phyloP scores from a whole-genome alignment of 2,329 filamentous ascomycete genomes.

The Ilyonectria sp. region DNA sequence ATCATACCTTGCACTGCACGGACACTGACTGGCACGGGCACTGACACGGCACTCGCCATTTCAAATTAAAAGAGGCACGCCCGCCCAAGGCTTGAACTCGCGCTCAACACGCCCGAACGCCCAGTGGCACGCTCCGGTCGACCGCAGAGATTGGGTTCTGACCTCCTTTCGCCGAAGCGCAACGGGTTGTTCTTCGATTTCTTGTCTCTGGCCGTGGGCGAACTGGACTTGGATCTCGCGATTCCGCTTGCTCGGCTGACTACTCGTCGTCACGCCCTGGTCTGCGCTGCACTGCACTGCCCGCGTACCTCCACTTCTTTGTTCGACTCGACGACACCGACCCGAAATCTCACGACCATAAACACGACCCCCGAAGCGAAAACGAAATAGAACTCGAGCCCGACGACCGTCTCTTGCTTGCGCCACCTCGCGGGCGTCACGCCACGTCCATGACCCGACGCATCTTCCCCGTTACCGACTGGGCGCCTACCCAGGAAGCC shows the following conservation, averaged over 20 bases:
- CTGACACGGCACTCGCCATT: conserved; percentile 8
- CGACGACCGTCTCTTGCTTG: conserved; percentile 3
- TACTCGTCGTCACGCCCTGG: conserved; percentile 1
- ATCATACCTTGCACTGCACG: conserved; percentile 24
- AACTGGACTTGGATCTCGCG: not conserved
- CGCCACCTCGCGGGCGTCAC: conserved; percentile 26
- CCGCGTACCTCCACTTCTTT: conserved; percentile 4
- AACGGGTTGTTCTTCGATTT: conserved; percentile 8
- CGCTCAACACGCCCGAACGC: conserved; percentile 10
- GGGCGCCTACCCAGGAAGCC: conserved; percentile 61
- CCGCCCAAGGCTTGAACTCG: not conserved
- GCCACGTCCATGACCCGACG: conserved; percentile 52
- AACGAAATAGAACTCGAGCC: conserved; percentile 6
- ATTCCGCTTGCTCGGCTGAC: conserved; percentile 8
- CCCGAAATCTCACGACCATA: conserved; percentile 1
- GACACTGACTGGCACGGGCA: conserved; percentile 22
- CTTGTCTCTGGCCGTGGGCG: not conserved
- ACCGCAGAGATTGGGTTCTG: conserved; percentile 15
- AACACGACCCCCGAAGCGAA: not conserved
- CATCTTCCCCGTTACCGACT: conserved; percentile 59
- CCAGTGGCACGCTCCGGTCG: conserved; percentile 10
- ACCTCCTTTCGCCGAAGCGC: not conserved
- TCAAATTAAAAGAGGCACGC: conserved; percentile 26
- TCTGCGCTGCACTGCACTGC: conserved; percentile 1
- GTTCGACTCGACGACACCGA: conserved; percentile 11